Evolutionary conservation across 1,284 basidiomycete genomes (phyloP).

Genomic region (Cutaneotrichosporon sp.): DNA sequence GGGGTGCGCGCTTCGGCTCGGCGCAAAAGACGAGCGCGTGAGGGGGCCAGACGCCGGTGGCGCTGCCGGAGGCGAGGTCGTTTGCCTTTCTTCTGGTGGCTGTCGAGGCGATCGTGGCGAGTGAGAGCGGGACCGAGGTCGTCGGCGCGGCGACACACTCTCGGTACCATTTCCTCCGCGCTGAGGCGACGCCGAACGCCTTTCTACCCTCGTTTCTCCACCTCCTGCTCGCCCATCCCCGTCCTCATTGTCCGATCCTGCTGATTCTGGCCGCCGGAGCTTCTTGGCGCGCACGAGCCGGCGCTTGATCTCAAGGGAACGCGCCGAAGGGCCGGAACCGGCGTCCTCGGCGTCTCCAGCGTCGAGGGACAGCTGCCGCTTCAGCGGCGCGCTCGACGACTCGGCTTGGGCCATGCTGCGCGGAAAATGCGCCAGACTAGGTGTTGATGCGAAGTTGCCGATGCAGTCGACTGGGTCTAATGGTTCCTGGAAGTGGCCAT

Average conservation of each 20-base stretch:
- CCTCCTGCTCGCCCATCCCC: neutral
- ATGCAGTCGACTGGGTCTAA: neutral
- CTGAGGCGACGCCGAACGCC: no score
- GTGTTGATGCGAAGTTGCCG: neutral
- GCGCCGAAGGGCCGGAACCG: neutral
- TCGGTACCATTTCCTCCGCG: no score
- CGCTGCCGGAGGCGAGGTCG: constrained; percentile 8
- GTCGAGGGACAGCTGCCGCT: constrained; percentile 1
- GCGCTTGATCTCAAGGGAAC: constrained; percentile 26
- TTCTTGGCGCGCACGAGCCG: constrained; percentile 37
- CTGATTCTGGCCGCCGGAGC: constrained; percentile 23
- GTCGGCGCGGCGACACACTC: no score
- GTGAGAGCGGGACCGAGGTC: neutral
- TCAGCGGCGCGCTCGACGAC: constrained; percentile 1
- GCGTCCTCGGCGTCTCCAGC: neutral
- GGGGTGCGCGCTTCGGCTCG: constrained; percentile 68
- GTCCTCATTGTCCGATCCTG: constrained; percentile 3
- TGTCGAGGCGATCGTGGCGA: neutral
- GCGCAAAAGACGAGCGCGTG: constrained; percentile 52
- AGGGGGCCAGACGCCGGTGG: constrained; percentile 1
- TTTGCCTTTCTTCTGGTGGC: constrained; percentile 2
- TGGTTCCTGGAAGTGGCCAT: no score
- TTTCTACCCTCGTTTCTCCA: no score
- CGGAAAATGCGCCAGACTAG: no score
- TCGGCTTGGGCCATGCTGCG: constrained; percentile 1